These are phyloP conservation scores for Dissophora globulifera DNA, from an alignment of 192 early-diverging fungal genomes.

Conservation along the genomic window DNA sequence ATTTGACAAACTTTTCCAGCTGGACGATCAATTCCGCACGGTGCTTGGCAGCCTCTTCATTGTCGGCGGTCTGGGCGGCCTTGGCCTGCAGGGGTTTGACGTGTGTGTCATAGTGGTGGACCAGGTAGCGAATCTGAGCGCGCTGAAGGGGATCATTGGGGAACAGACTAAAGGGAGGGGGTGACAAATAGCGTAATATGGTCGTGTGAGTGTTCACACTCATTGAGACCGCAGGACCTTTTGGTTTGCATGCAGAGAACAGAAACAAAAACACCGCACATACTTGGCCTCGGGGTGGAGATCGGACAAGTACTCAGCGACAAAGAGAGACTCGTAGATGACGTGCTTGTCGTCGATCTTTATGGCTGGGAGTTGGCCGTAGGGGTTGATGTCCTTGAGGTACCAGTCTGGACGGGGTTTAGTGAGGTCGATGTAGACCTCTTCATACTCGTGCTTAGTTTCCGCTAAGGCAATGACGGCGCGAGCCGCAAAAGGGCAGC, in stretches of 20 bases:
- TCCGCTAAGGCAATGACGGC: slow-evolving; percentile 70
- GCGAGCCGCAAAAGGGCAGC: slow-evolving; percentile 78
- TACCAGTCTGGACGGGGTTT: slow-evolving; percentile 74
- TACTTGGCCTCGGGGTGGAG: slow-evolving; percentile 65
- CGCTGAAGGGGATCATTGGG: slow-evolving; percentile 57
- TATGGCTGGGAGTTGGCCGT: slow-evolving; percentile 76
- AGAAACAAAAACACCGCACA: too few species aligned
- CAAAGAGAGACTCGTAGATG: slow-evolving; percentile 73
- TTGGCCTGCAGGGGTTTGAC: slow-evolving; percentile 34
- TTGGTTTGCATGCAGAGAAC: too few species aligned
- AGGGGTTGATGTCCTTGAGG: slow-evolving; percentile 71
- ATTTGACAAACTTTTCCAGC: slow-evolving; percentile 49
- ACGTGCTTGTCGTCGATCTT: slow-evolving; percentile 61
- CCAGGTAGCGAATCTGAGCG: slow-evolving; percentile 56
- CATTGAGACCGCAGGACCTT: too few species aligned
- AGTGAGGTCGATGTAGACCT: slow-evolving; percentile 70
- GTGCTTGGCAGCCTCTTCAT: slow-evolving; percentile 33
- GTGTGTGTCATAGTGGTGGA: slow-evolving; percentile 55
- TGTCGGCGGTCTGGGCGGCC: slow-evolving; percentile 16
- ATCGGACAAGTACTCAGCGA: slow-evolving; percentile 74
- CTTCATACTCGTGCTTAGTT: slow-evolving; percentile 59
- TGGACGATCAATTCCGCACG: slow-evolving; percentile 35
- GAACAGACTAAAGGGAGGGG: slow-evolving; percentile 50
- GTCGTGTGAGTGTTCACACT: too few species aligned
- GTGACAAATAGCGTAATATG: too few species aligned